phyloP scores from a whole-genome alignment of 257 asterid genomes.

The Craterostigma plantagineum region DNA sequence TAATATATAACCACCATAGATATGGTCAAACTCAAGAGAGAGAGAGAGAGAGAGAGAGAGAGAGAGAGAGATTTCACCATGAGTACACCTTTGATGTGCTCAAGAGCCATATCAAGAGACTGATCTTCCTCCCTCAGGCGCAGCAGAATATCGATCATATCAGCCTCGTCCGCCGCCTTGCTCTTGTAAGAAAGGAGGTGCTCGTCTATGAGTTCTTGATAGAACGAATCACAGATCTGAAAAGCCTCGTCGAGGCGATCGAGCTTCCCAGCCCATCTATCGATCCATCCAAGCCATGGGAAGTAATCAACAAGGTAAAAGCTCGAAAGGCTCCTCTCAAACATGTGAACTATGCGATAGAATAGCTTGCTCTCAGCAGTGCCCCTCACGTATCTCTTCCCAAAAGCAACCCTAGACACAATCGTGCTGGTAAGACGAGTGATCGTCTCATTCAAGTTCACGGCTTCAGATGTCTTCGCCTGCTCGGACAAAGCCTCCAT shows the following conservation, averaged over 20 bases:
- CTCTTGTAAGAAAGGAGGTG: slow-evolving; percentile 4
- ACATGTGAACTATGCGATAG: not conserved
- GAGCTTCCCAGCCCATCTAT: slow-evolving; percentile 13
- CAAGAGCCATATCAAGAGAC: slow-evolving; percentile 8
- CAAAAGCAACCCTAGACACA: slow-evolving; percentile 9
- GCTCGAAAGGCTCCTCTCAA: slow-evolving; percentile 2
- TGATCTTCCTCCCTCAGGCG: slow-evolving; percentile 7
- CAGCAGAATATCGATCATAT: slow-evolving; percentile 15
- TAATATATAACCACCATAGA: not conserved
- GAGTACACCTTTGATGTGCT: slow-evolving; percentile 15
- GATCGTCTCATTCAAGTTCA: slow-evolving; percentile 3
- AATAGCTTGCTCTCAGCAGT: slow-evolving; percentile 4
- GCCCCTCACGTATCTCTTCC: slow-evolving; percentile 11
- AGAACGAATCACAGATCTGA: slow-evolving; percentile 14
- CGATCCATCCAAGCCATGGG: slow-evolving; percentile 20
- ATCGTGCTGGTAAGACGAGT: slow-evolving; percentile 7
- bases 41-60: too few relatives aligned
- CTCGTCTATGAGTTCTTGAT: slow-evolving; percentile 15
- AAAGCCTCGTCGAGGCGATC: slow-evolving; percentile 9
- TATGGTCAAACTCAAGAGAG: too few relatives aligned
- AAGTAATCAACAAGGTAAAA: slow-evolving; percentile 12
- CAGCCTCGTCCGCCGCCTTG: slow-evolving; percentile 9
- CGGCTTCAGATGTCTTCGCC: not conserved
- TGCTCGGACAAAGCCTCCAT: not conserved
- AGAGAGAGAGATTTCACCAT: slow-evolving; percentile 5